Evolutionary conservation across 192 early-diverging fungal genomes (phyloP), one percentile per base, ranked within the genome.

Genomic region (Coemansia sp.): DNA sequence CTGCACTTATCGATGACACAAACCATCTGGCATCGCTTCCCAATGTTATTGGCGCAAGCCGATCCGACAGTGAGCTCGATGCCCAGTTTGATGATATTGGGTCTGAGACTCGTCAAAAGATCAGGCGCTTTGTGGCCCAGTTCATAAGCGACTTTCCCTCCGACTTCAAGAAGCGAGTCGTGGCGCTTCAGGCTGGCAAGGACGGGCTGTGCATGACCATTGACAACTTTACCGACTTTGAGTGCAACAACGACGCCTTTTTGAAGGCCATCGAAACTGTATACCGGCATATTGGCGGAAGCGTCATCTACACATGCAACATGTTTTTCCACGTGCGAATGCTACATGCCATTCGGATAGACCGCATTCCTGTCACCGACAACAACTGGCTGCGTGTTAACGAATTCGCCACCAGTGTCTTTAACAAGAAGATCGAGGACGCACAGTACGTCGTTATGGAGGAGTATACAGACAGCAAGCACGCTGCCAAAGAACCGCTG

Each of bases 131-230:
- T 51, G 78, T 81, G 4, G 41, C 48, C 11, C 59, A 48, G 55
- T 81, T 73, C 58, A 63, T 81, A 12, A 42, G 21, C 11, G 64
- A 67, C 13, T 70, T 67, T 39, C 71, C 78, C 6, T 48, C 21
- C 16, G 78, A 81, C 19, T 73, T 81, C 15, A 71, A 76, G 71
- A 67, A 73, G 61, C 78, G 78, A 39, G 74, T 81, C 41, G 64
- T 67, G 26, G 51, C 67, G 13, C 65, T 63, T 22, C 49, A 49
- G 22, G 36, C 47, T 0, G 73, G 71, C 15, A 73, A 67, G n/a
- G 65, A 67, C 47, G 78, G 67, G 0, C 61, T 81, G 54, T 81
- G 73, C 32, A 64, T 70, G 8, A 61, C 71, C 0, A 67, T 67
- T 16, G 73, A 81, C 64, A 26, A 73, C 61, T 81, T 67, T 42